Percentiles rank a stretch among this genome's conserved stretches.
phyloP scores from a whole-genome alignment of 1,284 basidiomycete genomes.

The Earliella scabrosa region DNA sequence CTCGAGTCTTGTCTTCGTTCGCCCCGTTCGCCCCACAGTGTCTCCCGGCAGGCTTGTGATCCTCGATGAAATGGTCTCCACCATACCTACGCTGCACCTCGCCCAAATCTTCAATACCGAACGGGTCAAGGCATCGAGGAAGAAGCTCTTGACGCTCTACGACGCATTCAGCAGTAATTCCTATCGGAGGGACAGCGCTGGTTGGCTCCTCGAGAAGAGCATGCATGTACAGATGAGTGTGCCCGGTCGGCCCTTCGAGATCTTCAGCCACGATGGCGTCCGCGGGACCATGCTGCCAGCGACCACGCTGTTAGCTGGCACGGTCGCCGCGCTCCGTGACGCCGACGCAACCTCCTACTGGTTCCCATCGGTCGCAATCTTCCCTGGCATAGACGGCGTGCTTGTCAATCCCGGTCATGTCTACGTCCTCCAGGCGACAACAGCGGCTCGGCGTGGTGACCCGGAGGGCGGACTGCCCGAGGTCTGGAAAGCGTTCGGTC shows the following conservation, averaged over 20 bases:
- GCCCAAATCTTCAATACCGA: neutral
- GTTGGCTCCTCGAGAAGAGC: neutral
- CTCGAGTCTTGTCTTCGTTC: neutral
- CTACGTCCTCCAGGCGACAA: no score
- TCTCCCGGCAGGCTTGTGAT: neutral
- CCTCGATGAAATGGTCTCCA: neutral
- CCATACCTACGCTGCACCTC: neutral
- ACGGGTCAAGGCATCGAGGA: neutral
- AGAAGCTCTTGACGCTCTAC: neutral
- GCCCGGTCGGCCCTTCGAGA: neutral
- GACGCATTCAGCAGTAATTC: neutral
- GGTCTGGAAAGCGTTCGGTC: no score
- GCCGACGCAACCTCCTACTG: neutral
- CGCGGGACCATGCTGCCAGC: neutral
- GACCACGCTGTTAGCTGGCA: neutral
- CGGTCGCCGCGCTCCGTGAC: neutral
- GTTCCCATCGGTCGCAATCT: neutral
- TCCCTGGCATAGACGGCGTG: neutral
- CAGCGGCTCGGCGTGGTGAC: no score
- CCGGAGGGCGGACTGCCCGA: no score
- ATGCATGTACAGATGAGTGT: neutral
- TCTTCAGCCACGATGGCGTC: neutral
- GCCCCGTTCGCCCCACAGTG: neutral
- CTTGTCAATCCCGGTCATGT: neutral
- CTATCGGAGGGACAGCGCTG: neutral